Evolutionary conservation across 2,329 filamentous ascomycete genomes (phyloP), one percentile per base, ranked within the genome.

Genomic region (Phyllosticta citribraziliensis): DNA sequence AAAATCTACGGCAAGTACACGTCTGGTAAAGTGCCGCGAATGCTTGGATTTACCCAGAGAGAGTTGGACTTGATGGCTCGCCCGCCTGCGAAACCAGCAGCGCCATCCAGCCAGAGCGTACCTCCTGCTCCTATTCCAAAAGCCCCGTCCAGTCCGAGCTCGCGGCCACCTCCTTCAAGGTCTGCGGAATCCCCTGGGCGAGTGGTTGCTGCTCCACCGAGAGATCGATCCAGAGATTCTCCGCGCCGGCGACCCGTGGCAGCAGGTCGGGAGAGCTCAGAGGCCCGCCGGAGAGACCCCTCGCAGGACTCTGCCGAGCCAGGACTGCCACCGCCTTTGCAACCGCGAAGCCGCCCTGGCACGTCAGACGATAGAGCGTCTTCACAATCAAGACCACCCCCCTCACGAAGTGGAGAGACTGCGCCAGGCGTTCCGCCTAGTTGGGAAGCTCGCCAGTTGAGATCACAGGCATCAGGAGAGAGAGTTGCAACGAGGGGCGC

Each of bases 1-100:
- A 99, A 97, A 75, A 97, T 99, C 66, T 99, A 89, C 73, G 87
- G 87, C 68, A 99, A 97, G 75, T 99, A 97, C 72, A 97, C 94
- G 0, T 89, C 90, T 27, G 93, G 93, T 12, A 88, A 87, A 69
- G 76, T 85, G 33, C 94, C 94, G 2, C 83, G 88, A 62, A 80
- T 99, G 57, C 78, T 84, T 60, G 93, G 93, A 8, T 97, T 99
- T 71, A 89, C 93, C 67, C 81, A 84, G 57, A 84, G 82, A 63
- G 91, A 97, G 75, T 79, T 88, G 63, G 89, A 93, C 57, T 82
- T 87, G 67, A 83, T 97, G 54, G 78, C 88, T 35, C 88, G 88
- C 55, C 66, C 54, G 27, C 55, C 61, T 8, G n/a, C 52, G 9
- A 24, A 51, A 52, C 55, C 62, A 64, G 52, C 55, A 55, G 58